Conservation (phyloP, 441 rosid genomes). For the Biscutella laevigata region DNA sequence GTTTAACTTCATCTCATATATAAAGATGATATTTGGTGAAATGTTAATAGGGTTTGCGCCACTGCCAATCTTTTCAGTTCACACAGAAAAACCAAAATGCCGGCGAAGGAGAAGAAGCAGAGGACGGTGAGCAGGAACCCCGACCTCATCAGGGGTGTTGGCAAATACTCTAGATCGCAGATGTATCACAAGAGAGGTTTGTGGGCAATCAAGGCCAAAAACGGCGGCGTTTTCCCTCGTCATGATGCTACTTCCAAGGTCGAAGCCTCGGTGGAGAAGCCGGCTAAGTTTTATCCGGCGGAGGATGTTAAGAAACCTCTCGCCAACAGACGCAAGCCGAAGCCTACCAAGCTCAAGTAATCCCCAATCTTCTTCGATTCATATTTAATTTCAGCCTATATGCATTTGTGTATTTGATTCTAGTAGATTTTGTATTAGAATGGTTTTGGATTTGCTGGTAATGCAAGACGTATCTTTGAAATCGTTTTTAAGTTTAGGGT, state of each 20-base stretch:
- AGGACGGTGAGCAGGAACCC: slow-evolving; percentile 56
- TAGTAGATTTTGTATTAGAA: neutral
- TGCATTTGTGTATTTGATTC: neutral
- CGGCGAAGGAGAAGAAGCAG: slow-evolving; percentile 63
- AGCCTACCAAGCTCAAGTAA: slow-evolving; percentile 77
- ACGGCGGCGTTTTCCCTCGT: no score
- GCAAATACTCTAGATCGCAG: slow-evolving; percentile 63
- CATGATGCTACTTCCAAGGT: slow-evolving; percentile 57
- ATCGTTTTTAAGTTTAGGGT: neutral
- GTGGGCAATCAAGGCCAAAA: slow-evolving; percentile 92
- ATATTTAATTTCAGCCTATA: neutral
- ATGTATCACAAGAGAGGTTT: slow-evolving; percentile 88
- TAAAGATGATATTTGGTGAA: no score
- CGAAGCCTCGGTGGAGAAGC: slow-evolving; percentile 45
- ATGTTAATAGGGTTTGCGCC: slow-evolving; percentile 29
- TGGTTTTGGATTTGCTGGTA: neutral
- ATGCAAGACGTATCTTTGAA: neutral
- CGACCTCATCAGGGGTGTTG: slow-evolving; percentile 64
- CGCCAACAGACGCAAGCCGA: slow-evolving; percentile 59
- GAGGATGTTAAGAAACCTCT: no score
- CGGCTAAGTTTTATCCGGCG: slow-evolving; percentile 73
- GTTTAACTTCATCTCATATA: no score
- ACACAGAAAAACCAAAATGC: slow-evolving; percentile 40
- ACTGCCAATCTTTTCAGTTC: no score
- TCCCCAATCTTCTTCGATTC: neutral